Evolutionary conservation across 331 rosid species (phyloP), one percentile per base, ranked within the genome.

Genomic region (Cydonia oblonga): DNA sequence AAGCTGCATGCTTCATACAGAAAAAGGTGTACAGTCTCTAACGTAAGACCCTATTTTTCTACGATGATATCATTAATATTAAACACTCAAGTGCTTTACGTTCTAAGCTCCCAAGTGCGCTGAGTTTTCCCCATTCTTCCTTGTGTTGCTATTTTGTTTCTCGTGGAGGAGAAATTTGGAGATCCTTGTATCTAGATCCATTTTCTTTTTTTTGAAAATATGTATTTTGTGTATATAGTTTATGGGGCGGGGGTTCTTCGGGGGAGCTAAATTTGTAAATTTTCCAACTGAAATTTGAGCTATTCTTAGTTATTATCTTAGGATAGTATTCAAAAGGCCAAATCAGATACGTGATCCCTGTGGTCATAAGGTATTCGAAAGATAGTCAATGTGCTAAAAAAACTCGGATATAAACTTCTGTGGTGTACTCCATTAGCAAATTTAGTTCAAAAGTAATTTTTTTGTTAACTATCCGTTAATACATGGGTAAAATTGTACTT

Each of bases 141-240:
- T 68, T 63, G 38, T 42, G 59, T 14, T 24, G 35, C 67, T 22
- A 29, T 20, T 24, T 23, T 23, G 46, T 63, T 29, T 32, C 64
- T 35, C 22, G 44, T 64, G 57, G 64, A 51, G 38, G 75, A 29
- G 73, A 76, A 69, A 56, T 69, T 35, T 46, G 28, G 51, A 68
- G 61, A 63, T 76, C 35, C 74, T 54, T 62, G 40, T 79, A 32
- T 65, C 68, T 68, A 18, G 24, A 42, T 73, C 60, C 25, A 54
- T 75, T 26, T 26, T 73, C 68, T 64, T 68, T 68, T 70, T 63
- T 68, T 70, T 63, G 49, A 58, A 72, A 79, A 77, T 72, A 53
- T 72, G 62, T 69, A 73, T 64, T n/a, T 65, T 82, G 92, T 87
- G 83, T 71, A 82, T 84, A 80, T n/a, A 75, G 83, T n/a, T 78